Evolutionary conservation across 2,329 filamentous ascomycete genomes (phyloP).

Genomic region (Neofusicoccum sp.): DNA sequence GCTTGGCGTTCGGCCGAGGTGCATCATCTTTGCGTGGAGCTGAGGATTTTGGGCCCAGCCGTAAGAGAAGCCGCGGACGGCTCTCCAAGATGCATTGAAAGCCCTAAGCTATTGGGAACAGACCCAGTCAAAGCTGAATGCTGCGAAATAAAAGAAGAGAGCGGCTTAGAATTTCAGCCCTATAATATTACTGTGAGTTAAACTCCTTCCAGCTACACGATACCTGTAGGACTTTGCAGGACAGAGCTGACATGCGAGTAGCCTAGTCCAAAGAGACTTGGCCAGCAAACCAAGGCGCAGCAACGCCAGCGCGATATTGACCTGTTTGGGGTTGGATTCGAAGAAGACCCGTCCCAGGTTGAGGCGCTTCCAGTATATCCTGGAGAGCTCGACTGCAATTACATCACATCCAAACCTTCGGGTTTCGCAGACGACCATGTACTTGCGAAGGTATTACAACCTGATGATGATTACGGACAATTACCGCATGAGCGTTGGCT

Average conservation of each 20-base stretch:
- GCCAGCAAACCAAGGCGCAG: neutral
- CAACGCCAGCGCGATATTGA: neutral
- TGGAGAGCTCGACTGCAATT: neutral
- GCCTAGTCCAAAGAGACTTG: neutral
- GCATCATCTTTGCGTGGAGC: neutral
- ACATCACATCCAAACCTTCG: neutral
- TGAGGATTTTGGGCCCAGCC: neutral
- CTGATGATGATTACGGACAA: neutral
- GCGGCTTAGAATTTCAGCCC: neutral
- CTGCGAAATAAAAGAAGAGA: neutral
- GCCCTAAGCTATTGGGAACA: neutral
- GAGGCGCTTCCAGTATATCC: neutral
- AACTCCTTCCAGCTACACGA: no score
- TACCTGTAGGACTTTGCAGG: no score
- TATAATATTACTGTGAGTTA: neutral
- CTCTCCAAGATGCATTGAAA: no score
- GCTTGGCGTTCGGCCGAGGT: neutral
- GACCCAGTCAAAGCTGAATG: neutral
- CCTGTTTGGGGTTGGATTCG: neutral
- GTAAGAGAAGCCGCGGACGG: neutral
- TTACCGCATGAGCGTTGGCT: neutral
- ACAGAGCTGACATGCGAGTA: neutral
- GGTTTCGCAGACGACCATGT: neutral
- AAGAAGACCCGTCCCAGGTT: neutral
- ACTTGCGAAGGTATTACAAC: neutral